Conservation (phyloP, 495 filamentous ascomycete species). For the Lentithecium fluviatile region DNA sequence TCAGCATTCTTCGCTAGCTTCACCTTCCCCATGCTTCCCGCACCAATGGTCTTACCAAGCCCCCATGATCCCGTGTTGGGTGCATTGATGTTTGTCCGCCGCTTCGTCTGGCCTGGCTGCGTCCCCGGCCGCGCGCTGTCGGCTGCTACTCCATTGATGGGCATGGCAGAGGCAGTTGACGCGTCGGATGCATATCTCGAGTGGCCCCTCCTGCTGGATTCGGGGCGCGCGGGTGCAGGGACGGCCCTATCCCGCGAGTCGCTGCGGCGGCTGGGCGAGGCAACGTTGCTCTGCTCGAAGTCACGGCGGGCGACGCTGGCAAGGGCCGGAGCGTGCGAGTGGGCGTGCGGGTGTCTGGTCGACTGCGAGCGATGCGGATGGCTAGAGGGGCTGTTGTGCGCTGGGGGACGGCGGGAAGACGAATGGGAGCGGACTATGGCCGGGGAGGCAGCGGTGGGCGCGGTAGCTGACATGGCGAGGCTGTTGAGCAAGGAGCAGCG, state of each 20-base stretch:
- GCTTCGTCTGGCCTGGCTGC: slow-evolving; percentile 46
- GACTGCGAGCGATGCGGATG: slow-evolving; percentile 48
- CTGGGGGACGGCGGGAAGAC: slow-evolving; percentile 51
- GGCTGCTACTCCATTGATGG: slow-evolving; percentile 49
- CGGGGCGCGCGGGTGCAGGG: slow-evolving; percentile 52
- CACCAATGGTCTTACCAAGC: slow-evolving; percentile 94
- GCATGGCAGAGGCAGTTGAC: slow-evolving; percentile 53
- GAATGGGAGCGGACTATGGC: slow-evolving; percentile 56
- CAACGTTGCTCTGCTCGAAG: slow-evolving; percentile 56
- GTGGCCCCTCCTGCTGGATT: slow-evolving; percentile 51
- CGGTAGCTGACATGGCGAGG: slow-evolving; percentile 53
- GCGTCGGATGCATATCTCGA: slow-evolving; percentile 49
- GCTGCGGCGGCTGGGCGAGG: slow-evolving; percentile 55
- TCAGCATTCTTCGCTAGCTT: slow-evolving; percentile 81
- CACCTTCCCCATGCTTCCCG: slow-evolving; percentile 98
- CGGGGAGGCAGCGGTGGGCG: slow-evolving; percentile 46
- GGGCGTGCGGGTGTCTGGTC: slow-evolving; percentile 49
- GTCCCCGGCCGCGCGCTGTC: slow-evolving; percentile 48
- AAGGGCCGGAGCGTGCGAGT: no score
- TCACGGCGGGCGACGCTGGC: slow-evolving; percentile 58
- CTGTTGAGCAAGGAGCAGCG: slow-evolving; percentile 24
- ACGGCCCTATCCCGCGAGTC: slow-evolving; percentile 54
- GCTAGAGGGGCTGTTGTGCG: slow-evolving; percentile 55
- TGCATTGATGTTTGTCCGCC: slow-evolving; percentile 77
- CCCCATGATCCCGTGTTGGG: slow-evolving; percentile 85